Evolutionary conservation across 192 early-diverging fungal species (phyloP), one percentile per base, ranked within the genome.

Genomic region (Fimicolochytrium jonesii): DNA sequence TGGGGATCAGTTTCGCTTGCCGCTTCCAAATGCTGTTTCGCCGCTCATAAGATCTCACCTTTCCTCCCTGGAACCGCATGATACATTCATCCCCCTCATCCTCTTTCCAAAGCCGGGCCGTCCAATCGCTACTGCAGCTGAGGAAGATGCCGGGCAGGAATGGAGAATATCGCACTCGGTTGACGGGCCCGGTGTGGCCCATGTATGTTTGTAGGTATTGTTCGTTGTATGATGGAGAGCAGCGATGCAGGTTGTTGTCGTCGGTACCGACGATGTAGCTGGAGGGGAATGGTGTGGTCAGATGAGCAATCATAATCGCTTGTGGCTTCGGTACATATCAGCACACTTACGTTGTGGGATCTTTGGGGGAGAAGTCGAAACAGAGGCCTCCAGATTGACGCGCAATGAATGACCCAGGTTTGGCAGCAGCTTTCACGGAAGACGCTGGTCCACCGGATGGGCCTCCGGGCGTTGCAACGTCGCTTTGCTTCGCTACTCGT

Each of bases 241-340:
- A 85, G 26, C 72, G 64, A 56, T 85, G 83, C 34, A 84, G 75
- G 23, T 75, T 65, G 11, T 78, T 78, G 51, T 83, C 81, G 53
- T 85, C 83, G 10, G 83, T 85, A 15, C 78, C 83, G 15, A 81
- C 76, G 23, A 85, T 49, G 61, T 85, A 85, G 11, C 80, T 82
- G n/a, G n/a, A n/a, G n/a, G n/a, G n/a, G n/a, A n/a, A n/a, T n/a
- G n/a, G n/a, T n/a, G n/a, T n/a, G n/a, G n/a, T n/a, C n/a, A n/a
- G n/a, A n/a, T n/a, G n/a, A n/a, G n/a, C n/a, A n/a, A n/a, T n/a
- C n/a, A n/a, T n/a, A n/a, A n/a, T n/a, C n/a, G n/a, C n/a, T n/a
- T n/a, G n/a, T n/a, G n/a, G n/a, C n/a, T n/a, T n/a, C n/a, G n/a
- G n/a, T n/a, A 35, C 54, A 18, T 44, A 6, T 17, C 2, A 15